Evolutionary conservation across 352 stramenopile genomes (phyloP), one percentile per base, ranked within the genome.

Genomic region (Globisporangium heterothallicum): DNA sequence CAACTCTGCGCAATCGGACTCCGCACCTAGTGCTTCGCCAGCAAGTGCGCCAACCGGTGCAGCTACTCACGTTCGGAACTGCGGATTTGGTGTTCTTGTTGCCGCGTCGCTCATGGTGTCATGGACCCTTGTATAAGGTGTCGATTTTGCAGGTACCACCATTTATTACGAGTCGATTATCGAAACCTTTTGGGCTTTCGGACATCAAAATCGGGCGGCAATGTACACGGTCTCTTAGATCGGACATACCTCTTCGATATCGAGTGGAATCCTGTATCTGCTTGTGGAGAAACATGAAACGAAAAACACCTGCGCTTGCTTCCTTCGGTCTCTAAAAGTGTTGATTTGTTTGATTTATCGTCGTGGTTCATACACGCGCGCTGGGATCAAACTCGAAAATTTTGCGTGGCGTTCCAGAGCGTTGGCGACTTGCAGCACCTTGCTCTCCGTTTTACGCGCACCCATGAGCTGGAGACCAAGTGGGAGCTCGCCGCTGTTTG

Each of bases 381-480:
- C 40, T 16, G 81, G 78, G 26, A 90, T 58, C 16, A 72, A 45
- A 21, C 61, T 45, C 14, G 40, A 26, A 53, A 92, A 92, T 1
- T 55, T 35, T 6, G 77, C 70, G 30, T 64, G 73, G 35, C 84
- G 60, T 43, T 94, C 80, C 1, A 94, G 56, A 6, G 68, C 75
- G n/a, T 72, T 67, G 0, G 80, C 83, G 7, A 88, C 73, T 32
- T 77, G 63, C 2, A 94, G 53, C 27, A 94, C 22, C 14, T 63
- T 77, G 16, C 73, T 70, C 60, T 94, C 84, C 1, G 70, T 63
- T 46, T 85, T 75, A 19, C 66, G 64, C 25, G 66, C 74, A 32
- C 78, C 73, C 66, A 94, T 90, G 36, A 94, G 70, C 54, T 94
- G 84, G 0, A 93, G 65, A 19, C 82, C 78, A 4, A 92, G 72